Percentiles rank a stretch among this genome's conserved stretches.
phyloP scores from a whole-genome alignment of 257 asterid species.

The Oldenlandia corymbosa region DNA sequence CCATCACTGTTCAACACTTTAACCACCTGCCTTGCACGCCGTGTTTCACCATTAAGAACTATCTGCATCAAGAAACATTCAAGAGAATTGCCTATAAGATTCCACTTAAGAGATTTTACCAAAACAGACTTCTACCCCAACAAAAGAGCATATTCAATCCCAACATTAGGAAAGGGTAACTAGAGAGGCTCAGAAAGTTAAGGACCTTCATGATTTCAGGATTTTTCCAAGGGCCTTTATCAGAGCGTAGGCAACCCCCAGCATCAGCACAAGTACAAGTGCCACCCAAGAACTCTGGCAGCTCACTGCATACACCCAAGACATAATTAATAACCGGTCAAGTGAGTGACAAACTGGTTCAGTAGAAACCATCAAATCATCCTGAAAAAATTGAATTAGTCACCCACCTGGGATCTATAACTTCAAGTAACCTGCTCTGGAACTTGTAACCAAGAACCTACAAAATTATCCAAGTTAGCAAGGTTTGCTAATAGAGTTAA shows the following conservation, averaged over 20 bases:
- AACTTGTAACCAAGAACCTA: conserved; percentile 91
- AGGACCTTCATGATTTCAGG: conserved; percentile 80
- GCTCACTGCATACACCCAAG: conserved; percentile 51
- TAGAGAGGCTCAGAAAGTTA: background rate
- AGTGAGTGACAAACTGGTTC: background rate
- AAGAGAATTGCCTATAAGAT: conserved; percentile 9
- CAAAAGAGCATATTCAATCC: background rate
- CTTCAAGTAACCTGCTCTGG: conserved; percentile 78
- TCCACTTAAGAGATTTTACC: too few species aligned
- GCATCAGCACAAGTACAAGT: conserved; percentile 69
- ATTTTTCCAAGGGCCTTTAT: conserved; percentile 98
- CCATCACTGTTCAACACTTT: conserved; percentile 93
- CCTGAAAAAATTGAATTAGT: background rate
- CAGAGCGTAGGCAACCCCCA: conserved; percentile 92
- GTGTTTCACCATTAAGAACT: conserved; percentile 79
- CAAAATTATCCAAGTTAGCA: conserved; percentile 15
- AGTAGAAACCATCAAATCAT: conserved; percentile 3
- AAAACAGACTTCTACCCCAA: background rate
- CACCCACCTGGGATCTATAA: conserved; percentile 69
- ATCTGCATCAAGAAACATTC: conserved; percentile 47
- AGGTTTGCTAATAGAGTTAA: too few species aligned
- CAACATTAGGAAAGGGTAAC: background rate
- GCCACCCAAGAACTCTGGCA: conserved; percentile 95
- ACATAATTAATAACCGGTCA: background rate
- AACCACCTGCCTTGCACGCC: conserved; percentile 77